Base-by-base conservation (phyloP, 129 eudicot genomes). In the Mikania micrantha region DNA sequence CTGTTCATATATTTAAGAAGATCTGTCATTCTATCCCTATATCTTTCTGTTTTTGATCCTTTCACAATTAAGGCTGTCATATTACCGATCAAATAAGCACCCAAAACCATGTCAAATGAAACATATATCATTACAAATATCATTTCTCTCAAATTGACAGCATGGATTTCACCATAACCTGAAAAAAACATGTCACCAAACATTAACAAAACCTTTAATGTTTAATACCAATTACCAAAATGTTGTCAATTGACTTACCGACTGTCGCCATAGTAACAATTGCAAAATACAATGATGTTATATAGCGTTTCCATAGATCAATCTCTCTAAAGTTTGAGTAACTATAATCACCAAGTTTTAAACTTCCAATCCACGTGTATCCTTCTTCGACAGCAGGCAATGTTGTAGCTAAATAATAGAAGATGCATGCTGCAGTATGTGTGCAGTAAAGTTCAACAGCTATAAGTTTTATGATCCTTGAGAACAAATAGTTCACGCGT, bases 131-230 rank as follows among this genome's bases (percentile, higher is more conserved):
- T 89, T 20, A 93, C 65, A 74, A 93, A 93, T 79, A 93, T 83
- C 99, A 93, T 93, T 64, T 93, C 99, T 42, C 96, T 82, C 81
- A 89, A 15, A 82, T 93, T 93, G 17, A 93, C 96, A 11, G 99
- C 96, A 79, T 93, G 99, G 59, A 93, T 89, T 76, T 93, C 96
- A 7, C 99, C 99, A 71, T 89, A 89, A 74, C 99, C 97, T 91
- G 87, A 52, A 67, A 44, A 44, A 34, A 76, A 32, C 29, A 54
- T 74, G 56, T 50, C 17, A 50, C 66, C 15, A 52, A 31, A 42
- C 29, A 60, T 38, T 79, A 61, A 73, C 39, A 40, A 35, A 44
- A 63, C 16, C 28, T 52, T 21, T 20, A 50, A 10, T 52, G 31
- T 52, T 31, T 21, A n/a, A n/a, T n/a, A 9, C 59, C 59, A 52